These are phyloP conservation scores for Rhodotorula sp. DNA, from an alignment of 1,284 basidiomycete species.

Conservation along the genomic window DNA sequence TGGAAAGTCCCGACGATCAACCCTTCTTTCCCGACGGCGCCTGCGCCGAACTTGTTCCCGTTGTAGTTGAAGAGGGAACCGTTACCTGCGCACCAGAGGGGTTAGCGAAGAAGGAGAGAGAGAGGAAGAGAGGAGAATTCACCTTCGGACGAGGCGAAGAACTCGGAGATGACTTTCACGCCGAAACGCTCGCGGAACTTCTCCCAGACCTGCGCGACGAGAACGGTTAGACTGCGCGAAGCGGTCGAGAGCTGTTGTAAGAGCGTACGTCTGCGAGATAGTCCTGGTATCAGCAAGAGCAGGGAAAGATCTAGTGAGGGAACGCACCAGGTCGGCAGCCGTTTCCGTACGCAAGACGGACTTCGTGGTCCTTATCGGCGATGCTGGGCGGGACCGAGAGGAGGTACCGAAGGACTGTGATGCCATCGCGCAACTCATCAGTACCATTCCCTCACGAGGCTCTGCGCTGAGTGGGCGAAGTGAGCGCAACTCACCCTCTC, in stretches of 20 bases:
- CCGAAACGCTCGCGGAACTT: constrained; percentile 48
- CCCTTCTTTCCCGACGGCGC: constrained; percentile 47
- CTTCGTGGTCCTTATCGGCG: constrained; percentile 47
- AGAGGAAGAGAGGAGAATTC: neutral
- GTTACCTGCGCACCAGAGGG: constrained; percentile 18
- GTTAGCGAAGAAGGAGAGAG: neutral
- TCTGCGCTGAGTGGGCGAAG: constrained; percentile 31
- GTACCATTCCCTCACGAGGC: neutral
- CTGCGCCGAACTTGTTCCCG: constrained; percentile 47
- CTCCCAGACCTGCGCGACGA: constrained; percentile 46
- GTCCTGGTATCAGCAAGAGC: neutral
- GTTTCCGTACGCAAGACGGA: constrained; percentile 50
- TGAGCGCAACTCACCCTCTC: constrained; percentile 43
- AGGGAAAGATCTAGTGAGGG: neutral
- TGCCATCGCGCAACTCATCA: neutral
- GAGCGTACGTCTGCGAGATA: neutral
- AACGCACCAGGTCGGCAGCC: constrained; percentile 44
- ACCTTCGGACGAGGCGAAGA: constrained; percentile 48
- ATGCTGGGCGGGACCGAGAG: constrained; percentile 46
- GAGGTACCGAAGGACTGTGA: constrained; percentile 39
- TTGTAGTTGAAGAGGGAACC: constrained; percentile 47
- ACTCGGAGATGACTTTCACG: constrained; percentile 46
- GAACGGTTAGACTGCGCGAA: neutral
- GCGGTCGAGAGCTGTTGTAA: neutral
- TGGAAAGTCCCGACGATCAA: constrained; percentile 32